These are phyloP conservation scores for Fusarium buharicum DNA, from an alignment of 2,329 filamentous ascomycete genomes.

Conservation along the genomic window DNA sequence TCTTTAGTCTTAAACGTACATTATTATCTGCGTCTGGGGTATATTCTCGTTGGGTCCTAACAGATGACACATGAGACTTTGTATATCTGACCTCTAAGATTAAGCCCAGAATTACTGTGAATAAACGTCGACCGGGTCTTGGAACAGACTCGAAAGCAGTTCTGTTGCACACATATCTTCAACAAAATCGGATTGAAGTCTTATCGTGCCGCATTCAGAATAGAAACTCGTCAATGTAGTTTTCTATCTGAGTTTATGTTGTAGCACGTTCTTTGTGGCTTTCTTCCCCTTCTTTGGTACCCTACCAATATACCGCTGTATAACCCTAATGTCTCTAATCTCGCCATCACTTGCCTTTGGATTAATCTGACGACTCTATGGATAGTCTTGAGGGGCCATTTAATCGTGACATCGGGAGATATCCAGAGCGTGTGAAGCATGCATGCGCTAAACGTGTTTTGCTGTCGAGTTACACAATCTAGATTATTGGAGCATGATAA, in stretches of 20 bases:
- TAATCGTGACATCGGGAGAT: slow-evolving; percentile 62
- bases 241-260: slow-evolving; percentile 50
- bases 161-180: too few species aligned
- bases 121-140: too few species aligned
- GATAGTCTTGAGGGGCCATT: slow-evolving; percentile 49
- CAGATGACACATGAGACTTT: too few species aligned
- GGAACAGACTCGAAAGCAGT: too few species aligned
- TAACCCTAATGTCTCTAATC: slow-evolving; percentile 47
- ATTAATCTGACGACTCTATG: slow-evolving; percentile 54
- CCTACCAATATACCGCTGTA: slow-evolving; percentile 42
- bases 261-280: slow-evolving; percentile 51
- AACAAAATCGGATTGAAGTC: too few species aligned
- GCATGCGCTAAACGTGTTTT: slow-evolving; percentile 66
- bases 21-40: neutral
- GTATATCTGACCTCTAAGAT: too few species aligned
- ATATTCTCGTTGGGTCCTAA: neutral
- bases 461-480: slow-evolving; percentile 68
- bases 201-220: too few species aligned
- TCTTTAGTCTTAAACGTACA: slow-evolving; percentile 59
- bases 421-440: slow-evolving; percentile 71
- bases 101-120: too few species aligned
- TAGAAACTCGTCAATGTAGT: slow-evolving; percentile 21
- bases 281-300: slow-evolving; percentile 57
- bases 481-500: slow-evolving; percentile 68
- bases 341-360: slow-evolving; percentile 53